phyloP scores from a whole-genome alignment of 495 filamentous ascomycete genomes.

The Xylaria intraflava region DNA sequence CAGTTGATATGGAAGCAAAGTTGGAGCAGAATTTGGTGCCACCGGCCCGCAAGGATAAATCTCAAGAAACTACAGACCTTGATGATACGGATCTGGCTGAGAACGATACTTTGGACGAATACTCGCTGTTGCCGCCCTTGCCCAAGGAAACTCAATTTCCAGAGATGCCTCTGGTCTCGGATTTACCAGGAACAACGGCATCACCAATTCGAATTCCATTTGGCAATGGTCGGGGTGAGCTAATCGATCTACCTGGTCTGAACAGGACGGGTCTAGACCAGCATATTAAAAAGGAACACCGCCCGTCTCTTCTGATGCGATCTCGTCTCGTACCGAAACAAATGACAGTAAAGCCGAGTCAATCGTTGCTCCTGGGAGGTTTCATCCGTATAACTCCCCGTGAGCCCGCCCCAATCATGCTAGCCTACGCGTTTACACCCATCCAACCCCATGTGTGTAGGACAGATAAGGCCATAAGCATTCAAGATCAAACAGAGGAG shows the following conservation, averaged over 20 bases:
- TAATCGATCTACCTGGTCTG: slow-evolving; percentile 92
- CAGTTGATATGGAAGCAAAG: slow-evolving; percentile 21
- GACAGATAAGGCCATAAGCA: slow-evolving; percentile 67
- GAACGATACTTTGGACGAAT: slow-evolving; percentile 16
- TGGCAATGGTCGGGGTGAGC: slow-evolving; percentile 73
- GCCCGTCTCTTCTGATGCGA: slow-evolving; percentile 66
- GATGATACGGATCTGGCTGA: neutral
- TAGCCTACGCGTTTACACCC: slow-evolving; percentile 74
- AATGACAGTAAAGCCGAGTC: slow-evolving; percentile 62
- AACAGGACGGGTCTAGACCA: slow-evolving; percentile 62
- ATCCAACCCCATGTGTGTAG: slow-evolving; percentile 65
- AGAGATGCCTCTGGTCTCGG: slow-evolving; percentile 72
- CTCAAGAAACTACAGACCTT: slow-evolving; percentile 21
- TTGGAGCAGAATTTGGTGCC: slow-evolving; percentile 12
- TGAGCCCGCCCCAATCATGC: slow-evolving; percentile 52
- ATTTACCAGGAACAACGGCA: slow-evolving; percentile 87
- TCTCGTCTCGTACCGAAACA: slow-evolving; percentile 61
- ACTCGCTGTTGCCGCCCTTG: slow-evolving; percentile 63
- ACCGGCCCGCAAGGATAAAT: neutral
- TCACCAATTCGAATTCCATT: slow-evolving; percentile 88
- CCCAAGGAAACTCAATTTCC: slow-evolving; percentile 67
- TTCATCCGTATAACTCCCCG: slow-evolving; percentile 81
- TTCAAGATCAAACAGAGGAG: slow-evolving; percentile 50
- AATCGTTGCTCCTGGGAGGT: slow-evolving; percentile 80
- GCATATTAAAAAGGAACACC: slow-evolving; percentile 58